Evolutionary conservation across 805 yeast species (phyloP), one percentile per base, ranked within the genome.

Genomic region (Grigorovia transvaalensis): DNA sequence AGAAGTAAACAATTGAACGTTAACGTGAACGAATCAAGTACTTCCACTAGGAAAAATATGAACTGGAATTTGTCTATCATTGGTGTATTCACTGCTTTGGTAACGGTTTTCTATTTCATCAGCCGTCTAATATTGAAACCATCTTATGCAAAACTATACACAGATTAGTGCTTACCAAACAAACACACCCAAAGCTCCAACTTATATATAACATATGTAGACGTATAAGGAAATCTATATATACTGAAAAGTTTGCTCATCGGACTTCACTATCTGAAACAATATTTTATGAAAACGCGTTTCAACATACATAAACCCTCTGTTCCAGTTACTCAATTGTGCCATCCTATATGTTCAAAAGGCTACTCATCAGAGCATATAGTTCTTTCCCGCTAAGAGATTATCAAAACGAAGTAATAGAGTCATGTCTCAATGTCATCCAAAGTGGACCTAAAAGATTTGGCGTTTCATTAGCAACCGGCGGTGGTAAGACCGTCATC

Each of bases 401-500:
- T 9, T 90, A 90, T 63, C 97, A 90, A 62, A 67, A 74, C 29
- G 82, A 84, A 45, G 90, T 95, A 49, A 77, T 89, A 2, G 62
- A 75, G 1, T 64, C 73, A 0, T 80, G 90, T 38, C 57, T 80
- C 1, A 75, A 87, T 0, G 62, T 84, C 1, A 43, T 29, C 1
- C 59, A 67, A 0, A 53, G 59, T 0, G 82, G 83, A 1, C 58
- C 66, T 1, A 66, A 74, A 18, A 71, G 93, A 47, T 77, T 88
- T 0, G 96, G 91, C 0, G 89, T 88, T 1, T 84, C 88, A 30
- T 66, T 90, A 42, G 96, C 96, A 13, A 91, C 98, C 0, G 98
- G 98, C 0, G 93, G 96, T 12, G 98, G 98, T 5, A 90, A 90
- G 60, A 90, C 97, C 0, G 88, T 88, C 12, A 81, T 87, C 1